A percentile compares a stretch with the other conserved stretches of the same genome.
Conservation (phyloP, 2,329 filamentous ascomycete species). For the Fusarium buxicola region DNA sequence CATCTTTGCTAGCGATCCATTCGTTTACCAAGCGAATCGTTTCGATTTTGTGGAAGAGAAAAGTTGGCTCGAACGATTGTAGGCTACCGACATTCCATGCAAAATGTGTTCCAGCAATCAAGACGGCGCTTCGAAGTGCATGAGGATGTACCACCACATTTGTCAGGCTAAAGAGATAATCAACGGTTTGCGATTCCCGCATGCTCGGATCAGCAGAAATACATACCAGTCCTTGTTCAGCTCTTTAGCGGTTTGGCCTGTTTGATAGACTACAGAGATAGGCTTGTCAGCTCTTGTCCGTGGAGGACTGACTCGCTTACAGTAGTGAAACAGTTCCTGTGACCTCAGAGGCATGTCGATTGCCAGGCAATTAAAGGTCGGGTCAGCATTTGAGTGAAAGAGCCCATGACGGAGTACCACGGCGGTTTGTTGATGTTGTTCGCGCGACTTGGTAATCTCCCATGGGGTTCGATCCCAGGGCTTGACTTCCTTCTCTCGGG, state of each 20-base stretch:
- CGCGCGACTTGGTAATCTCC: background rate
- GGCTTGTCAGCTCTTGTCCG: rapidly evolving
- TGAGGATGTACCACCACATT: conserved; percentile 6
- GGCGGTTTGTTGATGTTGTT: background rate
- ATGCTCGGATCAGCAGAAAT: rapidly evolving
- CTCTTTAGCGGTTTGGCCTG: background rate
- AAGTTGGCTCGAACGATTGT: conserved; percentile 8
- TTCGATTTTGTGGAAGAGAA: conserved; percentile 18
- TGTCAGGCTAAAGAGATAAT: background rate
- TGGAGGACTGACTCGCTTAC: background rate
- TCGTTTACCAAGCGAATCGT: conserved; percentile 15
- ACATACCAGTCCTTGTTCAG: conserved; percentile 1
- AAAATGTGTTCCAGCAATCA: conserved; percentile 23
- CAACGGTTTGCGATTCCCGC: rapidly evolving
- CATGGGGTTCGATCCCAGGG: conserved; percentile 10
- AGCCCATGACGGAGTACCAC: conserved; percentile 3
- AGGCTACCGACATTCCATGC: conserved; percentile 14
- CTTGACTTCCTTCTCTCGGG: conserved; percentile 9
- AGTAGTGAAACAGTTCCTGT: conserved; percentile 27
- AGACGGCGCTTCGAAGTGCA: conserved; percentile 14
- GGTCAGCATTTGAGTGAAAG: background rate
- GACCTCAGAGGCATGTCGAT: conserved; percentile 23
- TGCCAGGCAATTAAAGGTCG: background rate
- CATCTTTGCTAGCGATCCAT: background rate
- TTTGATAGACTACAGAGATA: background rate